phyloP scores from a whole-genome alignment of 2,329 filamentous ascomycete species.

The Sordariomycetes sp. region DNA sequence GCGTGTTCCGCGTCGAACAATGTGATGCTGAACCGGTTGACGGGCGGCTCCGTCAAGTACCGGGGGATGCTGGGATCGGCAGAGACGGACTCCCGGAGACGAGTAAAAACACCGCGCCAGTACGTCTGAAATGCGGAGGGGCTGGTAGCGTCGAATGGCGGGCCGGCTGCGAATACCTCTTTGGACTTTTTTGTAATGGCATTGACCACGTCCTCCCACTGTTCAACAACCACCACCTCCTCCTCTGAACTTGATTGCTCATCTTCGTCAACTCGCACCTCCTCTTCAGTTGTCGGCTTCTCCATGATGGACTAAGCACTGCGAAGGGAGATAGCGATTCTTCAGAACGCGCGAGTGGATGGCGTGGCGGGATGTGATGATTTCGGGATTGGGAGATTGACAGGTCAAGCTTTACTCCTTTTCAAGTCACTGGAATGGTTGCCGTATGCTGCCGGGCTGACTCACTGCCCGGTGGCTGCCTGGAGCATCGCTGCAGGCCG shows the following conservation, averaged over 20 bases:
- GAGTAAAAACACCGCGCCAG: background rate
- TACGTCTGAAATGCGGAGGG: constrained; percentile 1
- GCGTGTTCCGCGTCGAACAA: background rate
- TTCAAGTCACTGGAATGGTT: too few relatives aligned
- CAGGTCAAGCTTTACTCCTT: too few relatives aligned
- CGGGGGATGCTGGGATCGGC: background rate
- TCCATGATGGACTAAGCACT: background rate
- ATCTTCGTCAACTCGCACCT: background rate
- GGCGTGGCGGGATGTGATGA: too few relatives aligned
- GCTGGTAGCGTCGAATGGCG: background rate
- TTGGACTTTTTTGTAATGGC: background rate
- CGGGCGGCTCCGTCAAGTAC: background rate
- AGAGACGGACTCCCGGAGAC: background rate
- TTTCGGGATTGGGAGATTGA: too few relatives aligned
- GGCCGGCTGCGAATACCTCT: background rate
- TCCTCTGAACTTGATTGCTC: background rate
- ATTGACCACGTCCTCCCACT: background rate
- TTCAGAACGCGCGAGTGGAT: too few relatives aligned
- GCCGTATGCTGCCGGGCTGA: too few relatives aligned
- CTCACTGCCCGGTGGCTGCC: too few relatives aligned
- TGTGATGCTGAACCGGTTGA: background rate
- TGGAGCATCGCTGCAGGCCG: too few relatives aligned
- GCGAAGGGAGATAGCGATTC: too few relatives aligned
- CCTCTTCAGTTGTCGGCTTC: background rate
- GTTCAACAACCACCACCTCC: background rate